Conservation (phyloP, 495 filamentous ascomycete genomes). For the Bombardia bombarda region DNA sequence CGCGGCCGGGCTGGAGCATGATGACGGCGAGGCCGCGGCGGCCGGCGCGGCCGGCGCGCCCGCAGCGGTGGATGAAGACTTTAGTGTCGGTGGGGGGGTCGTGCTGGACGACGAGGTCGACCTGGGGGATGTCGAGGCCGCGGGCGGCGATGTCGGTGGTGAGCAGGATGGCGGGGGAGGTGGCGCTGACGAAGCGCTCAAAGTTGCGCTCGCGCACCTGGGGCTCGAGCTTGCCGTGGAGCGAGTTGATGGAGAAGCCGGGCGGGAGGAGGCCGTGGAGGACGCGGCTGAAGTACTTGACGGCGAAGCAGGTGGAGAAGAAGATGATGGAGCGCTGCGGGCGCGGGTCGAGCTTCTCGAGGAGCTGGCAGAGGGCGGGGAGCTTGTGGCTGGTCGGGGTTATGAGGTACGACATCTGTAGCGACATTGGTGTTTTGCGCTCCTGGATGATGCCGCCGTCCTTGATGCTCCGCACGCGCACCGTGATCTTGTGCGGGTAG, state of each 20-base stretch:
- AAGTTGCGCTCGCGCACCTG: conserved; percentile 42
- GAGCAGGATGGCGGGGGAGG: conserved; percentile 69
- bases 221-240: conserved; percentile 89
- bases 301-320: conserved; percentile 88
- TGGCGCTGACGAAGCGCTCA: conserved; percentile 48
- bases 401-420: conserved; percentile 86
- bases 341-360: conserved; percentile 57
- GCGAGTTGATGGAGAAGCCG: conserved; percentile 61
- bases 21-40: conserved; percentile 77
- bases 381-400: conserved; percentile 70
- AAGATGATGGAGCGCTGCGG: conserved; percentile 89
- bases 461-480: conserved; percentile 65
- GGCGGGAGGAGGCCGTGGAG: conserved; percentile 57
- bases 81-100: conserved; percentile 91
- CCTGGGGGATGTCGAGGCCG: conserved; percentile 88
- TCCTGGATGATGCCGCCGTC: conserved; percentile 66
- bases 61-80: conserved; percentile 89
- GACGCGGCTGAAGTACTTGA: conserved; percentile 81
- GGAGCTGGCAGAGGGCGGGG: conserved; percentile 60
- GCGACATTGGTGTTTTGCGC: conserved; percentile 72
- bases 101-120: conserved; percentile 88
- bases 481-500: conserved; percentile 87
- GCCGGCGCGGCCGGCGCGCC: conserved; percentile 85
- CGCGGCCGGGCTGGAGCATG: conserved; percentile 71
- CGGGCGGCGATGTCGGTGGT: conserved; percentile 59